These are phyloP conservation scores for Rhizopogon vesiculosus DNA, from an alignment of 768 basidiomycete species.

Conservation along the genomic window DNA sequence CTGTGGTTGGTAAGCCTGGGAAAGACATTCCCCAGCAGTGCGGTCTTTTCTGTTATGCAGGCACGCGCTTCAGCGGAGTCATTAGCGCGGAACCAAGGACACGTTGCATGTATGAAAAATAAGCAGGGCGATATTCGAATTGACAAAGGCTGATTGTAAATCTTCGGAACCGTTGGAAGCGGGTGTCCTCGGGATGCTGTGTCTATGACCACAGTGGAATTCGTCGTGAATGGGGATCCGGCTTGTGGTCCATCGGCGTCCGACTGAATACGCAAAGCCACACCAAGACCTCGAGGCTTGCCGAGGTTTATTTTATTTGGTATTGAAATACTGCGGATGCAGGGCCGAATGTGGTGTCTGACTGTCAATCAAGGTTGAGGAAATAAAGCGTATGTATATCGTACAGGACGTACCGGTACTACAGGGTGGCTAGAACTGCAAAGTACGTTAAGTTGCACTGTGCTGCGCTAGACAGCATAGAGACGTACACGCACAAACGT, in stretches of 20 bases:
- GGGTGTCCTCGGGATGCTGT: background rate
- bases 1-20: constrained; percentile 6
- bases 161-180: background rate
- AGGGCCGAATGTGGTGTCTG: constrained; percentile 24
- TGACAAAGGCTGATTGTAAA: background rate
- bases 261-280: constrained; percentile 26
- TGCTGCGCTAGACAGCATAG: background rate
- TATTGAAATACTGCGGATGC: constrained; percentile 24
- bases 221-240: constrained; percentile 9
- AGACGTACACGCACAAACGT: background rate
- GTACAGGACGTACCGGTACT: constrained; percentile 3
- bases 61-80: constrained; percentile 12
- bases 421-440: background rate
- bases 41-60: constrained; percentile 2
- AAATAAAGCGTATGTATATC: constrained; percentile 3
- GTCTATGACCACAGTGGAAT: background rate
- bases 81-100: constrained; percentile 23
- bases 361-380: constrained; percentile 8
- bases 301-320: constrained; percentile 22
- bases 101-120: constrained; percentile 21
- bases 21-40: constrained; percentile 13
- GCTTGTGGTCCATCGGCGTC: constrained; percentile 20
- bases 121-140: constrained; percentile 13
- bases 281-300: constrained; percentile 29
- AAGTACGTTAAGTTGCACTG: constrained; percentile 1